Conservation (phyloP, 495 filamentous ascomycete species). For the Hypoxylon cercidicola region DNA sequence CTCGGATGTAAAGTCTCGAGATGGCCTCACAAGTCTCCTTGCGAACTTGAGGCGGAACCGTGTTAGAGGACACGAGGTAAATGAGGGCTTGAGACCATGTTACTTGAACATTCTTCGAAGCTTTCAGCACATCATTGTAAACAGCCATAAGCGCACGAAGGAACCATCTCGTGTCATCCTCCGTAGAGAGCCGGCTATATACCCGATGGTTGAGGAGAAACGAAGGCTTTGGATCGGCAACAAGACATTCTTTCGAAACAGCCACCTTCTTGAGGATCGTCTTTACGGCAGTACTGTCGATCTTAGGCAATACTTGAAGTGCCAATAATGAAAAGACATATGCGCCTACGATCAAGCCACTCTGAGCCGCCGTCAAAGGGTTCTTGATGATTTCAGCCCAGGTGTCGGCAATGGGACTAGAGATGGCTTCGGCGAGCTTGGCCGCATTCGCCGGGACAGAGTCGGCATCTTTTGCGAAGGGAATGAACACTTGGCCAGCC, state of each 20-base stretch:
- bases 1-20: conserved; percentile 64
- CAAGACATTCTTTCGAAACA: conserved; percentile 70
- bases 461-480: conserved; percentile 55
- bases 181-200: conserved; percentile 76
- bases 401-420: conserved; percentile 74
- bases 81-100: conserved; percentile 86
- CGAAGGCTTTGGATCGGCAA: conserved; percentile 76
- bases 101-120: conserved; percentile 48
- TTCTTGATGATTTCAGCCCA: conserved; percentile 82
- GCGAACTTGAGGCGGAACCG: conserved; percentile 66
- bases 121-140: conserved; percentile 53
- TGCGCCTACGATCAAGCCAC: conserved; percentile 76
- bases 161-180: conserved; percentile 82
- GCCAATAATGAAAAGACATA: conserved; percentile 76
- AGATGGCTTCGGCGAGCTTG: conserved; percentile 66
- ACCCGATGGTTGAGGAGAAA: conserved; percentile 85
- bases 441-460: conserved; percentile 57
- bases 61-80: conserved; percentile 73
- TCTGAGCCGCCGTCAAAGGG: conserved; percentile 78
- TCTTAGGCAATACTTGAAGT: conserved; percentile 54
- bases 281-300: conserved; percentile 55
- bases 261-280: conserved; percentile 66
- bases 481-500: conserved; percentile 77
- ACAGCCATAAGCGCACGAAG: conserved; percentile 74
- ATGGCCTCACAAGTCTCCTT: conserved; percentile 68